Percentiles rank a stretch among this genome's conserved stretches.
Evolutionary conservation across 352 stramenopile genomes (phyloP).

Genomic region (Aphanomyces cochlioides): DNA sequence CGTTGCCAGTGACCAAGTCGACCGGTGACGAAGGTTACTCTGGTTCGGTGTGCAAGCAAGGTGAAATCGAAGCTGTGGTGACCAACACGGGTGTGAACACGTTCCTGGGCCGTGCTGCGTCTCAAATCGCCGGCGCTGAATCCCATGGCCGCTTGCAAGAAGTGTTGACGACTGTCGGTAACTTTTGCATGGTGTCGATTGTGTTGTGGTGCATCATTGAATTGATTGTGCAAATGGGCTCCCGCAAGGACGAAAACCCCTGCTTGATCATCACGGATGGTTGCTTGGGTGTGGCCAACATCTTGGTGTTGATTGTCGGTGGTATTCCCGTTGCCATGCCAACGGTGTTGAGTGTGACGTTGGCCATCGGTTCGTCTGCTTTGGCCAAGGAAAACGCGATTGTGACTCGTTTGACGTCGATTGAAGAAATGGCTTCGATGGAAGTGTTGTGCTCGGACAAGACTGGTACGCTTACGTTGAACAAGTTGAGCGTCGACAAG

Average conservation of each 20-base stretch:
- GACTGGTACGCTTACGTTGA: constrained; percentile 93
- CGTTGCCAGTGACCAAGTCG: constrained; percentile 86
- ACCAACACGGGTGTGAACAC: constrained; percentile 83
- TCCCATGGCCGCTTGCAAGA: constrained; percentile 84
- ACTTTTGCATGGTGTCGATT: constrained; percentile 86
- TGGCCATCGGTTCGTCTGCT: constrained; percentile 88
- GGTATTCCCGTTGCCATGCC: constrained; percentile 93
- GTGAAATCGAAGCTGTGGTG: constrained; percentile 89
- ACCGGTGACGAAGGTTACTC: constrained; percentile 75
- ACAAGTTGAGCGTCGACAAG: constrained; percentile 92
- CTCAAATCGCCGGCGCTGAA: constrained; percentile 66
- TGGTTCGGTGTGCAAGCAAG: constrained; percentile 77
- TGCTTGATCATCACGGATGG: constrained; percentile 78
- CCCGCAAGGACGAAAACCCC: constrained; percentile 63
- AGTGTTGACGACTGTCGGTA: constrained; percentile 90
- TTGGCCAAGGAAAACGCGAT: constrained; percentile 90
- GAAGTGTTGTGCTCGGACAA: constrained; percentile 94
- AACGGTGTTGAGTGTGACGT: constrained; percentile 87
- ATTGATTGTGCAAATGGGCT: constrained; percentile 79
- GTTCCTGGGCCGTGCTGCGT: constrained; percentile 86
- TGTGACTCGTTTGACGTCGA: constrained; percentile 87
- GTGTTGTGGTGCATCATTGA: constrained; percentile 80
- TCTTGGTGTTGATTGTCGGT: constrained; percentile 87
- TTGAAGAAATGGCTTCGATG: constrained; percentile 92
- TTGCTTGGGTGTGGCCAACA: constrained; percentile 65